Percentiles rank a stretch among this genome's conserved stretches.
These are phyloP conservation scores for Saprolegnia parasitica DNA, from an alignment of 352 stramenopile genomes.

Conservation along the genomic window DNA sequence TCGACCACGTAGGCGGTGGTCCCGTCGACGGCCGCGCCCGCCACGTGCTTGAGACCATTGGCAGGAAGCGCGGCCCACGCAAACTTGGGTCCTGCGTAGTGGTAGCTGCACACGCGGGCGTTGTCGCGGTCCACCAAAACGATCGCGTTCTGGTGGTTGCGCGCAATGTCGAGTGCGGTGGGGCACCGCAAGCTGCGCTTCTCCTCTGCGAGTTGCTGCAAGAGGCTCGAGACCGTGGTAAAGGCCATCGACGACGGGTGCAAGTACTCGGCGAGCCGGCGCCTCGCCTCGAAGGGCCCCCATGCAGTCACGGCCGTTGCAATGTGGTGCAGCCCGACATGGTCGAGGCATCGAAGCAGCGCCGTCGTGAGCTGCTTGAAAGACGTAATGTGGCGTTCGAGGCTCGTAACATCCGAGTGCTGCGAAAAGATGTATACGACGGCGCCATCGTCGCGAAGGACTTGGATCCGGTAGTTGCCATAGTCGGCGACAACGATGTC, in stretches of 20 bases:
- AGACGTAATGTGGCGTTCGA: neutral
- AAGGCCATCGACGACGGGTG: slow-evolving; percentile 46
- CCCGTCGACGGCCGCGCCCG: slow-evolving; percentile 8
- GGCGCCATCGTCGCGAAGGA: slow-evolving; percentile 54
- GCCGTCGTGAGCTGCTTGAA: slow-evolving; percentile 1
- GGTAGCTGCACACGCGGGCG: slow-evolving; percentile 42
- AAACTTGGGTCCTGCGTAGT: slow-evolving; percentile 33
- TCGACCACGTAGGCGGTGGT: slow-evolving; percentile 45
- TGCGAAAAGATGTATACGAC: slow-evolving; percentile 51
- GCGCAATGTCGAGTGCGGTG: slow-evolving; percentile 40
- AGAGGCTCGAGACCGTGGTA: slow-evolving; percentile 33
- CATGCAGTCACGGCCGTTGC: neutral
- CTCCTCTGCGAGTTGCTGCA: slow-evolving; percentile 35
- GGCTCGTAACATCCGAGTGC: slow-evolving; percentile 29
- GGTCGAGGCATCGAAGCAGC: slow-evolving; percentile 37
- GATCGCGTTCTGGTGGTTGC: slow-evolving; percentile 37
- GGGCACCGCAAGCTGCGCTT: slow-evolving; percentile 39
- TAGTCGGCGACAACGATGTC: slow-evolving; percentile 58
- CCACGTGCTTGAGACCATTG: neutral
- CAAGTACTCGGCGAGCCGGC: slow-evolving; percentile 39
- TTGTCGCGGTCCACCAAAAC: slow-evolving; percentile 55
- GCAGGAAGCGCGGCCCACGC: neutral
- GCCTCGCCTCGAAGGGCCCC: slow-evolving; percentile 21
- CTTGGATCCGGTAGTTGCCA: slow-evolving; percentile 63
- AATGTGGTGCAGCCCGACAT: slow-evolving; percentile 23